phyloP scores from a whole-genome alignment of 257 asterid genomes.

The Jasminum sambac region DNA sequence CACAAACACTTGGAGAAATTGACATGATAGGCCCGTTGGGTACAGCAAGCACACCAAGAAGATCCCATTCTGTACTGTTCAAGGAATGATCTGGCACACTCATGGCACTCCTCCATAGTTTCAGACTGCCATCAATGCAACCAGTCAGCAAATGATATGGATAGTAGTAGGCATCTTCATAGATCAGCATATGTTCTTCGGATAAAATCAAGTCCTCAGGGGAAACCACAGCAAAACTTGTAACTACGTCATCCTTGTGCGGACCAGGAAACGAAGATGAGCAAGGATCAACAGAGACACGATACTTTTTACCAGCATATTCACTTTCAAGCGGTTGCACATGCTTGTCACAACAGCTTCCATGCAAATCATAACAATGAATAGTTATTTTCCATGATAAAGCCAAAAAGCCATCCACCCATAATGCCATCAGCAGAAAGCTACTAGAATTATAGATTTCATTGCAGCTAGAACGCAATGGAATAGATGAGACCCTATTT shows the following conservation, averaged over 20 bases:
- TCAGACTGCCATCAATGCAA: conserved; percentile 59
- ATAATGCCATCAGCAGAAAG: conserved; percentile 72
- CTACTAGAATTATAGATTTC: conserved; percentile 51
- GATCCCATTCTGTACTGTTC: conserved; percentile 61
- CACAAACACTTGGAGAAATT: conserved; percentile 65
- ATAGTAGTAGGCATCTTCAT: conserved; percentile 40
- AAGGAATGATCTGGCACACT: conserved; percentile 43
- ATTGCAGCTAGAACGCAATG: conserved; percentile 56
- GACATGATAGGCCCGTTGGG: conserved; percentile 56
- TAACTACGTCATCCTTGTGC: conserved; percentile 50
- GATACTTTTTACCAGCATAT: conserved; percentile 52
- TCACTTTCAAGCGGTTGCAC: conserved; percentile 54
- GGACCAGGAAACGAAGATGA: conserved; percentile 73
- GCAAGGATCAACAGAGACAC: conserved; percentile 55
- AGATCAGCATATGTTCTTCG: conserved; percentile 38
- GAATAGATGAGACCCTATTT: conserved; percentile 58
- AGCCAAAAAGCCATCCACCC: conserved; percentile 72
- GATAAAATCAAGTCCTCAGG: conserved; percentile 47
- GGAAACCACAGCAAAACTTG: conserved; percentile 65
- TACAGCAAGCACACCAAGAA: conserved; percentile 72
- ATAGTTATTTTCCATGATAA: conserved; percentile 80
- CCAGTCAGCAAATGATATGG: conserved; percentile 89
- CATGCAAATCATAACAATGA: conserved; percentile 48
- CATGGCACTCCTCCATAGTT: conserved; percentile 72
- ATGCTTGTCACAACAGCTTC: conserved; percentile 38